Percentiles rank a stretch among this genome's conserved stretches.
Conservation (phyloP, 1,284 basidiomycete genomes). For the Rhizopogon hawkerae region DNA sequence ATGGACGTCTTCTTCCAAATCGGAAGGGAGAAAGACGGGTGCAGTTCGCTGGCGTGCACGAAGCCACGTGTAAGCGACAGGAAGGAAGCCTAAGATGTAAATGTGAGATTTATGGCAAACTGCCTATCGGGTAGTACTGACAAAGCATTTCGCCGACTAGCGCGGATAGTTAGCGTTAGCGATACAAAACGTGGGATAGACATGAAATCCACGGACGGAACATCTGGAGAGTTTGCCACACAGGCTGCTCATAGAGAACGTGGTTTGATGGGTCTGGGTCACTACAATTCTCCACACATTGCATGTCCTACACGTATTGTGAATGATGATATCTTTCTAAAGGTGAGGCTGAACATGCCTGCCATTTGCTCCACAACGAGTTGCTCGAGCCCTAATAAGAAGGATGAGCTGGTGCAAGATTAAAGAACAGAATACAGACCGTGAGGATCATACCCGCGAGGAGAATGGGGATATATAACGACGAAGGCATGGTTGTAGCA, state of each 20-base stretch:
- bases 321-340: conserved; percentile 2
- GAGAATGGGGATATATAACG: conserved; percentile 41
- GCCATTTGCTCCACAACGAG: conserved; percentile 75
- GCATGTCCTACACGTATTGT: conserved; percentile 62
- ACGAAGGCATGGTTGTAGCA: conserved; percentile 37
- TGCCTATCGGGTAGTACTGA: conserved; percentile 35
- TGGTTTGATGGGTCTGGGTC: conserved; percentile 46
- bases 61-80: conserved; percentile 66
- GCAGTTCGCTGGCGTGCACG: conserved; percentile 37
- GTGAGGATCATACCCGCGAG: conserved; percentile 77
- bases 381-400: conserved; percentile 60
- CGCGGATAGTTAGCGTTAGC: conserved; percentile 31
- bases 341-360: conserved; percentile 35
- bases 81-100: conserved; percentile 61
- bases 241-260: conserved; percentile 83
- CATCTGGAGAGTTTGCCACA: conserved; percentile 93
- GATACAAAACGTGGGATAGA: conserved; percentile 14
- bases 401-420: conserved; percentile 5
- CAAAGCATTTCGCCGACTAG: conserved; percentile 88
- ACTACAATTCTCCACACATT: conserved; percentile 87
- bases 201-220: conserved; percentile 55
- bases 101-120: conserved; percentile 11
- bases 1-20: conserved; percentile 37
- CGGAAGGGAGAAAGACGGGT: conserved; percentile 49
- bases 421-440: conserved; percentile 29